Base-by-base conservation (phyloP, 306 rosid species). In the Datisca glomerata region DNA sequence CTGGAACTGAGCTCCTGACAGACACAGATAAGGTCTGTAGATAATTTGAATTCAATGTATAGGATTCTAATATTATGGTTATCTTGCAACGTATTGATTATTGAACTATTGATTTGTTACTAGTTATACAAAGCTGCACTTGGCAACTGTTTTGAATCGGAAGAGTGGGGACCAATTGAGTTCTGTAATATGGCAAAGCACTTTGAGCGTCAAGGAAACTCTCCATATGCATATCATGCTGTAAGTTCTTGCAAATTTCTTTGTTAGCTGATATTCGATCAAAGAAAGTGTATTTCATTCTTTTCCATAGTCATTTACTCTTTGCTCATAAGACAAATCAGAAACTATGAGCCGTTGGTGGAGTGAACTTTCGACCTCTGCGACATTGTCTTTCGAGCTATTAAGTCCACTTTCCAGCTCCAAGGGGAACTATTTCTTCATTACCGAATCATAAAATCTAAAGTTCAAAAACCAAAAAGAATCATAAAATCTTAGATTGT, bases 111-210 rank as follows among this genome's bases (percentile, higher is more conserved):
- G 5, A 5, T 55, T n/a, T 61, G 23, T 41, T 47, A 21, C 12
- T 37, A 89, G 98, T 59, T 89, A 65, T 89, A 89, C 53, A 89
- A 84, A 71, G 81, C 46, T 55, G 98, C 98, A 8, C 86, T 89
- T 40, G 98, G 86, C 44, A 80, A 89, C 53, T 74, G 85, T 58
- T 89, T 76, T 47, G 93, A 89, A 53, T 46, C 27, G 14, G 98
- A 89, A 59, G 95, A 84, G 33, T 89, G 98, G 98, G 84, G 95
- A 21, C 84, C 98, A 4, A 63, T 80, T 41, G 98, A 89, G 67
- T 89, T 45, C 61, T 75, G 93, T 54, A 59, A 83, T 69, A 83
- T 89, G 98, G 72, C 67, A 4, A 83, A 89, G 61, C 98, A 89
- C 64, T 83, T 77, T 22, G 85, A 83, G 34, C 95, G 93, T 39